Base-by-base conservation (phyloP, 495 filamentous ascomycete species). In the Hyaloscypha hepaticicola region DNA sequence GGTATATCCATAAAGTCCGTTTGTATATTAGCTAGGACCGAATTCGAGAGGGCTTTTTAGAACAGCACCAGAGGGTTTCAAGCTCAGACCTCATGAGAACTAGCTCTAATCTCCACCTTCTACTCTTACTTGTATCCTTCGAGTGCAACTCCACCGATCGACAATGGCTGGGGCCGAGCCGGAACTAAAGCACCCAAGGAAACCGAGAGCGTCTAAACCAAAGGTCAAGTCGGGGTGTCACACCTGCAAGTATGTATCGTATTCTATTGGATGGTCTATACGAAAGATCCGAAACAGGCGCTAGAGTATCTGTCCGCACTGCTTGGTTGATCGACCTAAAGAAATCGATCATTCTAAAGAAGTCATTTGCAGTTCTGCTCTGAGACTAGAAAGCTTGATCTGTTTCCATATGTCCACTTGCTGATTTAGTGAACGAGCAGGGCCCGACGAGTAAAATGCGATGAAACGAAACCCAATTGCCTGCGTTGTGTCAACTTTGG, bases 371-470 rank as follows among this genome's bases (percentile, higher is more conserved):
- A 1, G n/a, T 38, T 28, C 21, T 45, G 11, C 14, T n/a, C 14
- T n/a, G 29, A 48, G 22, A 55, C 8, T 3, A 27, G 28, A 26
- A 24, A 25, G 34, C 22, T 7, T 56, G 49, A 60, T 51, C 57
- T 49, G 24, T 26, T 21, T 24, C 48, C 0, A 1, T 48, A 6
- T 27, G 24, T 41, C n/a, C 1, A 21, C 21, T 64, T 34, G 31
- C 34, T 58, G 6, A 28, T 51, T 11, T 38, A 3, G 11, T 21
- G 16, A 72, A 70, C 6, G 7, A 33, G 12, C 56, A 76, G 77
- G 55, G 60, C 67, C 34, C 72, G 78, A 55, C 71, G 77, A 31
- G 77, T 80, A 9, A 80, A 80, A 55, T 81, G 78, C 49, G 79
- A 80, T 55, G 77, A 80, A 41, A 69, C 75, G 51, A 72, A 73